phyloP scores from a whole-genome alignment of 352 stramenopile genomes.

The Pythium volutum region DNA sequence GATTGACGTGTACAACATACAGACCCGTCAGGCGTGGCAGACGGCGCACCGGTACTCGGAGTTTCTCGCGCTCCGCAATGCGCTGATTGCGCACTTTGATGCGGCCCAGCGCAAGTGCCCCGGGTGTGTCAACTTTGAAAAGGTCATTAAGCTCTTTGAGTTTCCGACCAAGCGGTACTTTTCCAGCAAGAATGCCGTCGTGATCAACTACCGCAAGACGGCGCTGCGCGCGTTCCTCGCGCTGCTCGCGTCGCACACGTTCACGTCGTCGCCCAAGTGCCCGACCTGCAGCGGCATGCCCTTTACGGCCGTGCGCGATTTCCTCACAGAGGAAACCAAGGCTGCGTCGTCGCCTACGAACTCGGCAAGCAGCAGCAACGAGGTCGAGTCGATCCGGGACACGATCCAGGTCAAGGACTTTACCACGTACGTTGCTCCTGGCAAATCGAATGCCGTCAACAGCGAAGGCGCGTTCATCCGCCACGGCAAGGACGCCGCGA shows the following conservation, averaged over 20 bases:
- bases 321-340: constrained; percentile 45
- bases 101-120: constrained; percentile 68
- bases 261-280: constrained; percentile 76
- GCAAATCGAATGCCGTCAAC: constrained; percentile 49
- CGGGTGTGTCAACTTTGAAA: constrained; percentile 81
- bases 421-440: constrained; percentile 51
- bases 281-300: constrained; percentile 69
- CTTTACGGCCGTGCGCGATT: constrained; percentile 78
- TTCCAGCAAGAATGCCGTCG: constrained; percentile 63
- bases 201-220: constrained; percentile 83
- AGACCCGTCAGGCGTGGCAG: constrained; percentile 68
- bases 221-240: constrained; percentile 67
- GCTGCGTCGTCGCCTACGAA: neutral
- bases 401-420: constrained; percentile 77
- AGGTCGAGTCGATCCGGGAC: constrained; percentile 6
- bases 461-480: constrained; percentile 61
- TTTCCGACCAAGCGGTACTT: constrained; percentile 85
- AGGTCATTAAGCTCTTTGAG: constrained; percentile 76
- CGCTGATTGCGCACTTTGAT: constrained; percentile 59
- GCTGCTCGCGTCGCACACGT: constrained; percentile 77
- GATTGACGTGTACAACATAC: constrained; percentile 63
- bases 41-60: constrained; percentile 76
- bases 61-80: constrained; percentile 71
- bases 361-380: constrained; percentile 21
- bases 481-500: neutral